Evolutionary conservation across 2,329 filamentous ascomycete species (phyloP), one percentile per base, ranked within the genome.

Genomic region (Beauveria sp.): DNA sequence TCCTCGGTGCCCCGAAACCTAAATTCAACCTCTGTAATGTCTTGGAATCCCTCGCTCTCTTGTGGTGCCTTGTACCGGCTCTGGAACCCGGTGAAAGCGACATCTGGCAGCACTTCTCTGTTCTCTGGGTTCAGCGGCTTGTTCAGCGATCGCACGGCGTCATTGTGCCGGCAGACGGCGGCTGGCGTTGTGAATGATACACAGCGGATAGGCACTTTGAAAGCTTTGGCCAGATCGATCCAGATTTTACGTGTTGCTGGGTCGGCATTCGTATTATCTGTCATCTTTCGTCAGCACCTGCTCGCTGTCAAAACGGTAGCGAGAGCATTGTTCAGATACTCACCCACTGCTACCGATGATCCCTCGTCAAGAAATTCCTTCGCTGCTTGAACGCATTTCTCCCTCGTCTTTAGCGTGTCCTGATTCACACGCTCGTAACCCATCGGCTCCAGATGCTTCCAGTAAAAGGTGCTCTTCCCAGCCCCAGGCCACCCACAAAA

Each of bases 211-310:
- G 90, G 88, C 2, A 96, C 80, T 4, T 83, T 78, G 69, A 85
- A 77, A 68, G 88, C 88, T 65, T 81, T 82, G 20, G 92, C 92
- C 34, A 98, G 75, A 28, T 84, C 78, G 38, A 91, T 75, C 93
- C 93, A 98, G 64, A 89, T 77, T n/a, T 83, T 81, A 66, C 95
- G 83, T 26, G 88, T 91, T 58, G 90, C 88, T 12, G 80, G 73
- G 75, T 96, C 89, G 34, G 93, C 85, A 72, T 99, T 99, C n/a
- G 95, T 98, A 73, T 96, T 98, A 74, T 99, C 95, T 95, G 55
- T 61, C 49, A 16, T 42, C 22, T 60, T 52, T 60, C 10, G 64
- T 65, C 59, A 62, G 58, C 43, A 31, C 31, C 28, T 62, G 24
- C 38, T 18, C 18, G 5, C 5, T 40, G 46, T 38, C 24, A 18